Base-by-base conservation (phyloP, 164 flowering plant genomes). In the Euptelea pleiosperma region DNA sequence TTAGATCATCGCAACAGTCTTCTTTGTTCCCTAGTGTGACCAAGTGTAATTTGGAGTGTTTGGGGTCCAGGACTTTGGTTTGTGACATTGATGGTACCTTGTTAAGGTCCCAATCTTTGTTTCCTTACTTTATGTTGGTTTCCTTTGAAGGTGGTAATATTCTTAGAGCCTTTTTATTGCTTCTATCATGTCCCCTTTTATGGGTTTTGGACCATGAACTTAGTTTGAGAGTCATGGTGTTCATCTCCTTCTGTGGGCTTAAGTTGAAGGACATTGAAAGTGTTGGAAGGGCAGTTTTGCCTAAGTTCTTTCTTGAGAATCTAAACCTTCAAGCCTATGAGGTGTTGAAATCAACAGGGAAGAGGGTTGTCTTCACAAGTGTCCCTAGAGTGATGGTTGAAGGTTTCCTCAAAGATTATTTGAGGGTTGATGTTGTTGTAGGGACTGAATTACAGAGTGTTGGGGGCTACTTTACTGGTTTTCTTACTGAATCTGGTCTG, bases 91-190 rank as follows among this genome's bases (percentile, higher is more conserved):
- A 81, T 59, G 79, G 82, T 3, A 63, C 70, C 12, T 61, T 89
- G 35, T 46, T 86, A 9, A 76, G 78, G 36, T 60, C 86, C 18
- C 33, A 68, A 0, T 80, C 91, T 35, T 76, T 84, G 64, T 87
- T 91, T 68, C 96, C 97, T 61, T 91, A 67, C 59, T 91, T 87
- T 82, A 87, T 91, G 95, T 75, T 91, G 4, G 88, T 87, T 63
- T 87, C 95, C 19, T 86, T 91, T 57, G 97, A 91, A 68, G 96
- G 84, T 50, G 96, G 97, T 2, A 67, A 84, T 73, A 64, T 84
- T 24, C 10, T 87, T 1, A 81, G 97, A 61, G 91, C 95, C 1
- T 64, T 87, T 11, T 6, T 84, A 3, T 57, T 91, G 67, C 78
- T 91, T 16, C 14, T 80, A 0, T 71, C 80, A 1, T 76, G 55